Conservation (phyloP, 495 filamentous ascomycete genomes). For the Aspergillus coremiiformis region DNA sequence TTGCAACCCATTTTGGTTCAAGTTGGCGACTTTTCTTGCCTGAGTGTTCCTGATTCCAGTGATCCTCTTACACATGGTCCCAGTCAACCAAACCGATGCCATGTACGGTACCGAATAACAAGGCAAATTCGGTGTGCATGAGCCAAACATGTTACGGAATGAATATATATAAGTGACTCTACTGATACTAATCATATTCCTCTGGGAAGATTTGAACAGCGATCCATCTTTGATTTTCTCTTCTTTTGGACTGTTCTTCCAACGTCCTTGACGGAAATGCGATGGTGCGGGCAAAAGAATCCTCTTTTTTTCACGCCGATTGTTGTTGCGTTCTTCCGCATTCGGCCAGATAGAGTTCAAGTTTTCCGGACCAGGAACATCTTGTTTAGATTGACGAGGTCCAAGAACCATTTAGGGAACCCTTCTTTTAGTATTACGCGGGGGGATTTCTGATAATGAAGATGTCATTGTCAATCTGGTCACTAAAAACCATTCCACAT, state of each 20-base stretch:
- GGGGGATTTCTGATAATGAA: no score
- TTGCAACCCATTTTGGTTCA: no score
- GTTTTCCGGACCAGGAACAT: slow-evolving; percentile 19
- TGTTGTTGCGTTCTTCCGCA: slow-evolving; percentile 12
- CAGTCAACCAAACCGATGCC: neutral
- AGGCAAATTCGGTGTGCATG: no score
- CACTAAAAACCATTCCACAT: no score
- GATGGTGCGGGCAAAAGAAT: neutral
- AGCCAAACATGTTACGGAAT: no score
- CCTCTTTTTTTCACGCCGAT: neutral
- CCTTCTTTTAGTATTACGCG: slow-evolving; percentile 4
- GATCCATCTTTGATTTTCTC: no score
- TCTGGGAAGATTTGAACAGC: no score
- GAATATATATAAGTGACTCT: no score
- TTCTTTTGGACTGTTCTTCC: no score
- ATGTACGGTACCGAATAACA: neutral
- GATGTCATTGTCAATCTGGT: no score
- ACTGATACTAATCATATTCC: no score
- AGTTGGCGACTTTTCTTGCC: no score
- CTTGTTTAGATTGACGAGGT: neutral
- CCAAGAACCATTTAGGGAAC: slow-evolving; percentile 1
- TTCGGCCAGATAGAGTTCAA: slow-evolving; percentile 22
- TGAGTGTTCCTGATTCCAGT: neutral
- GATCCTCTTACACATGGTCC: neutral
- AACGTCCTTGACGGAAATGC: neutral